Evolutionary conservation across 2,329 filamentous ascomycete species (phyloP).

Genomic region (Gaeumannomyces tritici): DNA sequence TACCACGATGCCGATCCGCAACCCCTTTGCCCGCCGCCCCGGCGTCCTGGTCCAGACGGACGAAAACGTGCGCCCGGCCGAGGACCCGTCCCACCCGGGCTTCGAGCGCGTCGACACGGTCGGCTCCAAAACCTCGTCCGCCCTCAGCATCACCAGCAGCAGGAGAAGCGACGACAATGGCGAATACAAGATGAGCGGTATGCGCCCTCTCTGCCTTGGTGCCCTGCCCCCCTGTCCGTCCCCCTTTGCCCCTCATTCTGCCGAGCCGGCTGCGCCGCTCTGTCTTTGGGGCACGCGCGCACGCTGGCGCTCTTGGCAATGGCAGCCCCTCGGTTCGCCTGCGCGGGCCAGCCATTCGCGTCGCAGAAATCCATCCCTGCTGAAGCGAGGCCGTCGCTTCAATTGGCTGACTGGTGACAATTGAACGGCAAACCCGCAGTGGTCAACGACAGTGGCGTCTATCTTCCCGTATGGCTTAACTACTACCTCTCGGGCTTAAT

Average conservation of each 20-base stretch:
- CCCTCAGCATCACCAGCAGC: constrained; percentile 51
- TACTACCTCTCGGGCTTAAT: no score
- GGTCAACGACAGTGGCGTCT: constrained; percentile 91
- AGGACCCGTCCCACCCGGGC: constrained; percentile 34
- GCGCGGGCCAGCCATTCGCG: neutral
- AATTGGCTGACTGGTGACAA: constrained; percentile 8
- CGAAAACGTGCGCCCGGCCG: constrained; percentile 38
- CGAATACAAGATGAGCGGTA: constrained; percentile 76
- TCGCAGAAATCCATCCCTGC: neutral
- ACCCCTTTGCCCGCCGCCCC: constrained; percentile 57
- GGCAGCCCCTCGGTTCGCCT: neutral
- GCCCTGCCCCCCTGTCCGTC: neutral
- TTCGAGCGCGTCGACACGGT: constrained; percentile 56
- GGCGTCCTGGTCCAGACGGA: constrained; percentile 35
- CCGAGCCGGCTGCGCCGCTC: neutral
- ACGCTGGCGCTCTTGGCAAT: neutral
- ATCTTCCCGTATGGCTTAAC: constrained; percentile 63
- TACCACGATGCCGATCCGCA: constrained; percentile 59
- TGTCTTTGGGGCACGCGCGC: neutral
- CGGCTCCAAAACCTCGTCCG: constrained; percentile 51
- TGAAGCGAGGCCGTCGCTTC: neutral
- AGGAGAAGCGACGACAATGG: constrained; percentile 50
- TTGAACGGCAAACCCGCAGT: constrained; percentile 46
- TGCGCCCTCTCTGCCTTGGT: constrained; percentile 17
- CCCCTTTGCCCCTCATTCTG: neutral